These are phyloP conservation scores for Pyrenochaeta sp. DNA, from an alignment of 2,329 filamentous ascomycete species.

Conservation along the genomic window DNA sequence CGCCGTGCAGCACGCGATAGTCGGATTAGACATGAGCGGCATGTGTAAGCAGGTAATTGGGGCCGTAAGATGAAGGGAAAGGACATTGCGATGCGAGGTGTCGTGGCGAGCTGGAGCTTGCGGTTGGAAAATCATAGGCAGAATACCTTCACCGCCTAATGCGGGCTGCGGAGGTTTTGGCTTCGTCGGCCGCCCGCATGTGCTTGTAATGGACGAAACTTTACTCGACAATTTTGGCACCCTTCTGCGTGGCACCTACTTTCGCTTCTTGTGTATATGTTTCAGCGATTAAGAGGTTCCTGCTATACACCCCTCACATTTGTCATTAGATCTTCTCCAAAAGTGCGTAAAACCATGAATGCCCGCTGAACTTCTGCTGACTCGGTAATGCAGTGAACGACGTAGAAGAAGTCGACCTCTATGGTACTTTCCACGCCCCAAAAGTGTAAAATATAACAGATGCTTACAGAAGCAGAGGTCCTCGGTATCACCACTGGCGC, in stretches of 20 bases:
- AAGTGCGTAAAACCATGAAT: not conserved
- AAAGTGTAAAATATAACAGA: not conserved
- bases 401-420: conserved; percentile 66
- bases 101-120: conserved; percentile 1
- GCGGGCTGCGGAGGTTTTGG: conserved; percentile 10
- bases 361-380: not conserved
- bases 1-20: conserved; percentile 26
- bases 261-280: not conserved
- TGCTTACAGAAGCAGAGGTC: conserved; percentile 67
- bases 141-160: conserved; percentile 12
- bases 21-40: conserved; percentile 38
- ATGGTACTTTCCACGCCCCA: conserved; percentile 49
- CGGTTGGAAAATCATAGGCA: conserved; percentile 7
- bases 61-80: conserved; percentile 27
- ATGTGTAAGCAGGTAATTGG: conserved; percentile 36
- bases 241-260: not conserved
- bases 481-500: conserved; percentile 78
- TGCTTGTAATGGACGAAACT: not conserved
- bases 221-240: not conserved
- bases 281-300: not conserved
- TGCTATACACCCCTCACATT: not conserved
- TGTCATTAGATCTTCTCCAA: not conserved
- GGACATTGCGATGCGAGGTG: conserved; percentile 29
- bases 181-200: not conserved
- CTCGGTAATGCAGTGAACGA: conserved; percentile 20